Evolutionary conservation across 2,329 filamentous ascomycete genomes (phyloP).

Genomic region (Sphaerulina populicola): DNA sequence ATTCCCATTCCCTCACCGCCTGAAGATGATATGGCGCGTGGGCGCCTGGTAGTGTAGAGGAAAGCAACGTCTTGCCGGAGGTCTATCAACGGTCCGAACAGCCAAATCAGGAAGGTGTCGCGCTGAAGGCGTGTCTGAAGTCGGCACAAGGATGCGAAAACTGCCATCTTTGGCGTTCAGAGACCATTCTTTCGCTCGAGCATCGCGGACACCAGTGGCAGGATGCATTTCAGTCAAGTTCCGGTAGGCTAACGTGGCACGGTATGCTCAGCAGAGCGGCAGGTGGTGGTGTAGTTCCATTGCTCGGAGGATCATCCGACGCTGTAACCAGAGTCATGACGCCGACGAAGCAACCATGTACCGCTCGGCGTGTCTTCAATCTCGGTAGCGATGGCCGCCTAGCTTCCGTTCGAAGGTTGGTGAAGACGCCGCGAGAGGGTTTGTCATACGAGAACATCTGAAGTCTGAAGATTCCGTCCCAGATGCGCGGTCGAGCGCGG

Average conservation of each 20-base stretch:
- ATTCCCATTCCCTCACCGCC: not conserved
- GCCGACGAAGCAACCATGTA: not conserved
- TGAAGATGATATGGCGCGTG: not conserved
- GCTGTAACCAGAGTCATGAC: not conserved
- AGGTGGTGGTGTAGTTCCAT: not conserved
- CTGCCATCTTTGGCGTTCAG: not conserved
- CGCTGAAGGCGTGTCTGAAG: not conserved
- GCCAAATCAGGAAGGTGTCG: not conserved
- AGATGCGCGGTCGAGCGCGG: not conserved
- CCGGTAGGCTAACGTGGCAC: constrained; percentile 4
- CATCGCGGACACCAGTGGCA: not conserved
- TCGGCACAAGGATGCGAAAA: not conserved
- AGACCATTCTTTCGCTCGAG: not conserved
- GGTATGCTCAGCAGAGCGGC: constrained; percentile 5
- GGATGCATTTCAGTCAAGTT: not conserved
- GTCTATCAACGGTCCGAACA: not conserved
- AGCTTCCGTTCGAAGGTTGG: not conserved
- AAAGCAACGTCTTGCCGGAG: not conserved
- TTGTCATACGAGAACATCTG: not conserved
- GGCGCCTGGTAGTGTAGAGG: not conserved
- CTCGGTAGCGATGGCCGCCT: constrained; percentile 3
- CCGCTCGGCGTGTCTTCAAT: not conserved
- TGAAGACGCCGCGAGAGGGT: not conserved
- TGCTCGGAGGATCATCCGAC: constrained; percentile 3
- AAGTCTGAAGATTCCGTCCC: not conserved